Conservation (phyloP, 1,284 basidiomycete species). For the Stygiomarasmius scandens region DNA sequence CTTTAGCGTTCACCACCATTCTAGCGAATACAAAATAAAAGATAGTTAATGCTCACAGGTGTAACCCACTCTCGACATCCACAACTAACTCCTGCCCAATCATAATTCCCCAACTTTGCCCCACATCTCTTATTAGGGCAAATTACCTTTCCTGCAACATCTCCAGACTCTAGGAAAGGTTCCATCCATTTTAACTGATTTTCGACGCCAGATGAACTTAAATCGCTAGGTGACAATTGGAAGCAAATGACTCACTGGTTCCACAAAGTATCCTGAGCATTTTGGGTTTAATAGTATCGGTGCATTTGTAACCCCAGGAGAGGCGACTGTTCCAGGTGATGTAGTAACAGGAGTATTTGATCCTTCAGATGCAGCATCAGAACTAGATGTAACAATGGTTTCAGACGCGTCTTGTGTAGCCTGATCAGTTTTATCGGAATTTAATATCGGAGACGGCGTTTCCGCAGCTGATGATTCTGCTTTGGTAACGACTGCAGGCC, state of each 20-base stretch:
- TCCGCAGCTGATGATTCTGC: too few species aligned
- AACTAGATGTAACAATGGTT: too few species aligned
- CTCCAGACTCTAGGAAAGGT: constrained; percentile 70
- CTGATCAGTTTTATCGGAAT: too few species aligned
- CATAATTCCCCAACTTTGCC: constrained; percentile 92
- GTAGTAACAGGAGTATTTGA: too few species aligned
- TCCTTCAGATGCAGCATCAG: too few species aligned
- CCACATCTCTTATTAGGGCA: constrained; percentile 92
- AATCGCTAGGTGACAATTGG: neutral
- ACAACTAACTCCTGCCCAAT: constrained; percentile 95
- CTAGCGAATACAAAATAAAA: neutral
- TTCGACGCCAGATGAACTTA: constrained; percentile 34
- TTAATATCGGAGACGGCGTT: too few species aligned
- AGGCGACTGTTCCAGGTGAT: too few species aligned
- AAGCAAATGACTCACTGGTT: constrained; percentile 63
- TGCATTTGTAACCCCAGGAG: too few species aligned
- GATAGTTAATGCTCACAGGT: constrained; percentile 57
- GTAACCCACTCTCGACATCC: constrained; percentile 91
- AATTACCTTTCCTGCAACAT: constrained; percentile 83
- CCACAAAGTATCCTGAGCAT: constrained; percentile 96
- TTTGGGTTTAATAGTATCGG: constrained; percentile 75
- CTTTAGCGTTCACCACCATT: neutral
- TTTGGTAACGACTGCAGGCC: constrained; percentile 58
- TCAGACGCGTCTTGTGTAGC: too few species aligned
- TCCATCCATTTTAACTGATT: constrained; percentile 83